These are phyloP conservation scores for Plasmodium knowlesi DNA, from an alignment of 169 alveolate species.

Conservation along the genomic window DNA sequence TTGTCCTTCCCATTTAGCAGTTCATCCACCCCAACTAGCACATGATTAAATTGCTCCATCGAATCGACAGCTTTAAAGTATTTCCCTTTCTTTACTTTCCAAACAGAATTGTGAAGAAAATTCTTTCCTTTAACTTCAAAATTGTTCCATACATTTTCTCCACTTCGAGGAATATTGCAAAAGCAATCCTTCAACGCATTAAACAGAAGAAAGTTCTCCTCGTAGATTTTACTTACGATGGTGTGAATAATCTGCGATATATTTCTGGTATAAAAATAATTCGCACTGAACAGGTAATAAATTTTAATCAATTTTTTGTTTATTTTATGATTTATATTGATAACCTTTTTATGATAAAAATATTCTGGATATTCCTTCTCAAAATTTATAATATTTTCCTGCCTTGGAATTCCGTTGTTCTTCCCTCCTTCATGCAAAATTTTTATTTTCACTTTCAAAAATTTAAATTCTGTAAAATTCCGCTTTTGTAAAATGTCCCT, in stretches of 20 bases:
- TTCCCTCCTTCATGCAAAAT: background rate
- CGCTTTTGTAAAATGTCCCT: background rate
- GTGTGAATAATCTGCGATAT: constrained; percentile 25
- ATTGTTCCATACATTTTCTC: constrained; percentile 12
- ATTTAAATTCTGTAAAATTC: background rate
- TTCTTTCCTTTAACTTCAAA: background rate
- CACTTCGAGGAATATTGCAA: background rate
- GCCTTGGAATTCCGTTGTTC: background rate
- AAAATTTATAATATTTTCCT: background rate
- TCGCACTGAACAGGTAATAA: constrained; percentile 23
- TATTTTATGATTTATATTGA: constrained; percentile 59
- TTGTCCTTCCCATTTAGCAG: background rate
- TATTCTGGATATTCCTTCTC: constrained; percentile 38
- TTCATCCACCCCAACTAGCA: constrained; percentile 12
- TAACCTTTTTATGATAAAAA: constrained; percentile 64
- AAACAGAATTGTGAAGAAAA: background rate
- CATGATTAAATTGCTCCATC: constrained; percentile 9
- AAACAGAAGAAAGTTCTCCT: constrained; percentile 28
- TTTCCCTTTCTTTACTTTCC: background rate
- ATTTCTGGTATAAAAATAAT: constrained; percentile 32
- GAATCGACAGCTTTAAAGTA: background rate
- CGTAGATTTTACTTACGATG: constrained; percentile 36
- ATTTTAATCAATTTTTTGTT: constrained; percentile 44
- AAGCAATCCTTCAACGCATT: background rate
- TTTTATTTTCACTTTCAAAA: constrained; percentile 31